Percentiles rank a stretch among this genome's conserved stretches.
These are phyloP conservation scores for Luzula sylvatica DNA, from an alignment of 176 grass and related monocot species.

Conservation along the genomic window DNA sequence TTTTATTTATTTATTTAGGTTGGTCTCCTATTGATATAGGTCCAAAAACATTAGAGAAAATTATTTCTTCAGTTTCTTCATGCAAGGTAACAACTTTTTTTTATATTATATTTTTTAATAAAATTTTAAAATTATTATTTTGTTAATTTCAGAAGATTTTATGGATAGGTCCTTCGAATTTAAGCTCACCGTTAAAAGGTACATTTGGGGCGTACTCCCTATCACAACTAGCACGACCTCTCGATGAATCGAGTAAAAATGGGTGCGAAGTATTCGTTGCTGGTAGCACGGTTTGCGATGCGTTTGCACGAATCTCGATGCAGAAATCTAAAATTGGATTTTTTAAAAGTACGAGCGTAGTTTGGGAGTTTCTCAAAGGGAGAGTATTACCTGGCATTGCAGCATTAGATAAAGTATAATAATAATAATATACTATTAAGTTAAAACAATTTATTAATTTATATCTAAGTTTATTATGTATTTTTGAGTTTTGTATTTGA, in stretches of 20 bases:
- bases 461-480: not conserved
- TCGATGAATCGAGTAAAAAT: constrained; percentile 45
- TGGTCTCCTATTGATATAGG: constrained; percentile 83
- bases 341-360: constrained; percentile 50
- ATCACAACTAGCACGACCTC: constrained; percentile 35
- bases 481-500: not conserved
- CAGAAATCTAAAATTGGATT: constrained; percentile 26
- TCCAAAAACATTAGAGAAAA: constrained; percentile 61
- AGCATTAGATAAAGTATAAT: constrained; percentile 85
- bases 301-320: constrained; percentile 32
- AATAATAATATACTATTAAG: constrained; percentile 4
- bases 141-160: constrained; percentile 60
- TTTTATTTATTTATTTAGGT: constrained; percentile 27
- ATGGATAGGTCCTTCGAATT: constrained; percentile 59
- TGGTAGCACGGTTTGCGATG: constrained; percentile 49
- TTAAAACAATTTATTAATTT: constrained; percentile 9
- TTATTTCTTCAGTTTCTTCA: constrained; percentile 43
- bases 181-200: constrained; percentile 24
- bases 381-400: constrained; percentile 66
- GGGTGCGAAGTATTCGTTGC: constrained; percentile 54
- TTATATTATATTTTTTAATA: constrained; percentile 14
- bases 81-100: constrained; percentile 48
- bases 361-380: constrained; percentile 94
- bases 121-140: constrained; percentile 19
- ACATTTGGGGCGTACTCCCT: constrained; percentile 24